Evolutionary conservation across 2,329 filamentous ascomycete species (phyloP), one percentile per base, ranked within the genome.

Genomic region (Myriosclerotinia curreyana): DNA sequence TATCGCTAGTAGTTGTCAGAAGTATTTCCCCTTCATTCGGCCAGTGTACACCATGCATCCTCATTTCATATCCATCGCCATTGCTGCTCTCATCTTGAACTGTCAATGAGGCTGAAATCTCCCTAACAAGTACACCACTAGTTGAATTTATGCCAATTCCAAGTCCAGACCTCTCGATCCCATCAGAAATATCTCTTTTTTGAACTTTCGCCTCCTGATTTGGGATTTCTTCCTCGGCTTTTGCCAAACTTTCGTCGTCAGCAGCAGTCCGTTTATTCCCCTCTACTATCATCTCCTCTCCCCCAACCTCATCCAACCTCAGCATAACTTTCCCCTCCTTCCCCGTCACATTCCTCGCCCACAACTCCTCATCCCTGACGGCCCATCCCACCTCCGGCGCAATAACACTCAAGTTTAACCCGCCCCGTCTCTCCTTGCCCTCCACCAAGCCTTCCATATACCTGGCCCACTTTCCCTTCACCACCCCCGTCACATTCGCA

Each of bases 1-100:
- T 97, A 73, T 96, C 90, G 75, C 92, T 97, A 55, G 92, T 94
- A 0, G 94, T 97, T 1, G 89, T 91, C 74, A 98, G 79, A 44
- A 98, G 79, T 58, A 95, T 85, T 17, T 86, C 84, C 1, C 95
- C 95, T 67, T 89, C 85, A n/a, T 84, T 82, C 46, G 89, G 87
- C 81, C 92, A 96, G 78, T 98, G 94, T 5, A 96, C 83, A 4
- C 95, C 95, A 76, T 92, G 88, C 58, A 96, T 78, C 60, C 85
- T 82, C 77, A 96, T 86, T 69, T 93, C 88, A 86, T 90, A 93
- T 69, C 86, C 90, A 72, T 88, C 88, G 6, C 89, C 89, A 66
- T 84, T 81, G 69, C 84, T 84, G 64, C 84, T 82, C 50, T 85
- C 81, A 71, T 95, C 92, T 70, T 92, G 87, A 48, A 97, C 80